Evolutionary conservation across 306 rosid species (phyloP).

Genomic region (Quercus dentata): DNA sequence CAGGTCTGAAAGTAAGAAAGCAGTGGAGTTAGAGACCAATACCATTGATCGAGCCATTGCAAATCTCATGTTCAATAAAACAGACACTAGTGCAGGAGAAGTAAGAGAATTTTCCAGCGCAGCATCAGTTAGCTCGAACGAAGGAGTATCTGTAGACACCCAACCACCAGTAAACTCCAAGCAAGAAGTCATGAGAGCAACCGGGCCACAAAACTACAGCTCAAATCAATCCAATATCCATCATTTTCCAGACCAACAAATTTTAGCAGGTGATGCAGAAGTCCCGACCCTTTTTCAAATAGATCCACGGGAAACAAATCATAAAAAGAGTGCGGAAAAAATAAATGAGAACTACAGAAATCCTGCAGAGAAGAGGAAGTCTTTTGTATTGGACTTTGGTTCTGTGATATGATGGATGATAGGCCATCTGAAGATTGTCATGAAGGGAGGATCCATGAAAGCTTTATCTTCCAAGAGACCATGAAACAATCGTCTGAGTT

Average conservation of each 20-base stretch:
- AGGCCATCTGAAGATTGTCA: background rate
- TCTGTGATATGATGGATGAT: slow-evolving; percentile 13
- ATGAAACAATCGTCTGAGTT: slow-evolving; percentile 4
- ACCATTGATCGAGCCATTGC: slow-evolving; percentile 78
- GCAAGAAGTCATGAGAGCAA: slow-evolving; percentile 10
- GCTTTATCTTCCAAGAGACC: slow-evolving; percentile 1
- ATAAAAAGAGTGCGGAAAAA: background rate
- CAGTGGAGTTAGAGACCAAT: slow-evolving; percentile 65
- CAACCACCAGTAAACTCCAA: slow-evolving; percentile 15
- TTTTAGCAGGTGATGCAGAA: slow-evolving; percentile 24
- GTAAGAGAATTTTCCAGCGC: slow-evolving; percentile 31
- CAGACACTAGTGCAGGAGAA: slow-evolving; percentile 31
- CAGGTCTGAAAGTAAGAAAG: slow-evolving; percentile 40
- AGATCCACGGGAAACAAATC: slow-evolving; percentile 11
- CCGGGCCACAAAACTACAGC: background rate
- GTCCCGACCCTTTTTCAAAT: slow-evolving; percentile 38
- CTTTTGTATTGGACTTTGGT: slow-evolving; percentile 31
- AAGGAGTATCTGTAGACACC: background rate
- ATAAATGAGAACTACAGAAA: slow-evolving; percentile 6
- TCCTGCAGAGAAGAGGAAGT: slow-evolving; percentile 20
- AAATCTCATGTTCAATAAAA: slow-evolving; percentile 69
- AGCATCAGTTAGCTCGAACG: slow-evolving; percentile 14
- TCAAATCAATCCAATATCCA: slow-evolving; percentile 1
- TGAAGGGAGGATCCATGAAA: slow-evolving; percentile 6
- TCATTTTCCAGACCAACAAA: background rate